Conservation (phyloP, 23 red algal species). For the Agarophyton chilense region DNA sequence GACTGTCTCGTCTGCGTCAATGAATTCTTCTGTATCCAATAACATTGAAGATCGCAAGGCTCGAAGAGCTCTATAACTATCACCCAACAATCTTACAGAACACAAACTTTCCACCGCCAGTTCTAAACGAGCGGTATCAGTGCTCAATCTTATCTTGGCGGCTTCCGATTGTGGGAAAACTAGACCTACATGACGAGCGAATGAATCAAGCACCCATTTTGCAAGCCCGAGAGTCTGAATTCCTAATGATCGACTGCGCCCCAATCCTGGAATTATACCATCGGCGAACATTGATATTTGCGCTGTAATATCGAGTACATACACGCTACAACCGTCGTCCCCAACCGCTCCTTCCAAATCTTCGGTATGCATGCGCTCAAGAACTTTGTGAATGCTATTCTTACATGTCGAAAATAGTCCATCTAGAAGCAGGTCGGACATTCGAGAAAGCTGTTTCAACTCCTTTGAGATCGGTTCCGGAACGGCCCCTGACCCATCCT, state of each 20-base stretch:
- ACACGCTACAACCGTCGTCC: slow-evolving; percentile 69
- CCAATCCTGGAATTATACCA: slow-evolving; percentile 44
- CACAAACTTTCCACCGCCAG: slow-evolving; percentile 66
- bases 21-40: slow-evolving; percentile 34
- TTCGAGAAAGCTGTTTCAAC: slow-evolving; percentile 22
- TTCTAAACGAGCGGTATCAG: slow-evolving; percentile 60
- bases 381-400: slow-evolving; percentile 21
- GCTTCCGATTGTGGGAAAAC: slow-evolving; percentile 59
- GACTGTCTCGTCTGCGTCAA: slow-evolving; percentile 19
- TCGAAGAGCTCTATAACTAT: slow-evolving; percentile 41
- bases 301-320: slow-evolving; percentile 65
- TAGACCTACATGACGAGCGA: slow-evolving; percentile 43
- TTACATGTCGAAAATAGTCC: slow-evolving; percentile 53
- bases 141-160: slow-evolving; percentile 33
- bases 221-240: slow-evolving; percentile 46
- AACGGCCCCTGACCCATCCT: slow-evolving; percentile 59
- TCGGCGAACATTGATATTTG: slow-evolving; percentile 75
- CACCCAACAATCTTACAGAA: slow-evolving; percentile 43
- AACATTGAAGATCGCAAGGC: slow-evolving; percentile 42
- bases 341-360: slow-evolving; percentile 58
- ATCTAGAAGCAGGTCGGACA: slow-evolving; percentile 55
- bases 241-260: slow-evolving; percentile 52
- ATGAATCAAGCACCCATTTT: slow-evolving; percentile 58
- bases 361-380: slow-evolving; percentile 66
- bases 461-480: slow-evolving; percentile 50